These are phyloP conservation scores for Neopestalotiopsis sp. DNA, from an alignment of 2,329 filamentous ascomycete genomes.

Conservation along the genomic window DNA sequence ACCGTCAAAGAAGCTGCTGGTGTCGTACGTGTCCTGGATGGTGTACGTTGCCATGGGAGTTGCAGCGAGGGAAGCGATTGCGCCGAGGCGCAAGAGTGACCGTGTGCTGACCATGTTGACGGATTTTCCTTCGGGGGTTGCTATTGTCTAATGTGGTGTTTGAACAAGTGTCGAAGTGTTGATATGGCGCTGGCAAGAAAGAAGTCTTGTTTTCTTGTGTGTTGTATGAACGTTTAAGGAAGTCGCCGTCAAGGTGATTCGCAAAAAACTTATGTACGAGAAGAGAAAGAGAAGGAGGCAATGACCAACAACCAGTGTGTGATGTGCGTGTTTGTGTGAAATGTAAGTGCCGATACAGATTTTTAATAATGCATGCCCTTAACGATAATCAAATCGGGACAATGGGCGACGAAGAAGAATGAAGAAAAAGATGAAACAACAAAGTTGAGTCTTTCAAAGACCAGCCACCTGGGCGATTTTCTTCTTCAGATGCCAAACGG, in stretches of 20 bases:
- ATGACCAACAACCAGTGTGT: conserved; percentile 7
- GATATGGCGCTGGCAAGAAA: not conserved
- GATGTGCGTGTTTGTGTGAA: not conserved
- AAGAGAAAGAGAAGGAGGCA: conserved; percentile 6
- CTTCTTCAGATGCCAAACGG: not conserved
- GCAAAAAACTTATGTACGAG: conserved; percentile 4
- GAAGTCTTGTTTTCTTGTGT: not conserved
- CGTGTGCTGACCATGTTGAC: not conserved
- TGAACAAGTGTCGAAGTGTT: not conserved
- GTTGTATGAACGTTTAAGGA: not conserved
- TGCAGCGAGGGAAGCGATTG: conserved; percentile 2
- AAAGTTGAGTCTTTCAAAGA: not conserved
- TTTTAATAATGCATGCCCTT: conserved; percentile 4
- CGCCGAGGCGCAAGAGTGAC: conserved; percentile 10
- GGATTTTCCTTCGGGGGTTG: not conserved
- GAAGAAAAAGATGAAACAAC: no score
- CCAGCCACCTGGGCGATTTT: not conserved
- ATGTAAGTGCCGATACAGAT: conserved; percentile 6
- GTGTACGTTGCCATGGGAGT: conserved; percentile 43
- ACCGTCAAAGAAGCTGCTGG: conserved; percentile 59
- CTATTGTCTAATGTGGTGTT: not conserved
- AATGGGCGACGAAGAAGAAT: not conserved
- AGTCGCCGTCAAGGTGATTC: conserved; percentile 5
- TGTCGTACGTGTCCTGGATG: conserved; percentile 54
- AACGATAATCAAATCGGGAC: not conserved